A percentile compares a stretch with the other conserved stretches of the same genome.
phyloP scores from a whole-genome alignment of 345 rosid genomes.

The Garcia nutans region DNA sequence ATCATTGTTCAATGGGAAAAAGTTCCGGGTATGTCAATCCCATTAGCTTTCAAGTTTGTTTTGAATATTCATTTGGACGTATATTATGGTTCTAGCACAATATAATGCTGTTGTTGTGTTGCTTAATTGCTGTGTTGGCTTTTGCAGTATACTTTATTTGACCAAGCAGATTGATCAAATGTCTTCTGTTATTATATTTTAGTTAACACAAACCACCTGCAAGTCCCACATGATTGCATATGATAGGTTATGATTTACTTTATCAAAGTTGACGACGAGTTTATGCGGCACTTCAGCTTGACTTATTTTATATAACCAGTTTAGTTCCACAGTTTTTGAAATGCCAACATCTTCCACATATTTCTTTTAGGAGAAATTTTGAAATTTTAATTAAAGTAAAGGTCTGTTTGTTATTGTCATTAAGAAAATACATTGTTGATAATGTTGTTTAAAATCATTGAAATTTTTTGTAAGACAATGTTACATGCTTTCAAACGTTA shows the following conservation, averaged over 20 bases:
- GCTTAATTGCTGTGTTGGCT: neutral
- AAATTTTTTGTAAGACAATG: too few relatives aligned
- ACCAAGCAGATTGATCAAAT: neutral
- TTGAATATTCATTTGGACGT: neutral
- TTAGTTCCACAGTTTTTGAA: neutral
- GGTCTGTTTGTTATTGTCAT: too few relatives aligned
- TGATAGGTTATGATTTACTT: neutral
- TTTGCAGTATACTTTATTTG: neutral
- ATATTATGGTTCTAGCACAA: neutral
- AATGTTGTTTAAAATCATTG: too few relatives aligned
- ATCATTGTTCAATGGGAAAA: constrained; percentile 74
- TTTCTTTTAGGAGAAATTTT: neutral
- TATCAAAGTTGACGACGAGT: neutral
- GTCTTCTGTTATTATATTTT: neutral
- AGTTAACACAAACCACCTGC: neutral
- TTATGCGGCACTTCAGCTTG: neutral
- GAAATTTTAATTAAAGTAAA: too few relatives aligned
- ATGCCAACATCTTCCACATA: neutral
- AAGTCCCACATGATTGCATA: neutral
- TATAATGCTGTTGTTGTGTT: neutral
- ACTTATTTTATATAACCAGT: neutral
- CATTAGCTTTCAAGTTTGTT: constrained; percentile 3
- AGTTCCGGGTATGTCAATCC: constrained; percentile 43
- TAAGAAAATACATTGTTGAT: too few relatives aligned
- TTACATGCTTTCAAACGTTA: too few relatives aligned